Evolutionary conservation across 179 eudicot species (phyloP).

Genomic region (Drosera spatulata): DNA sequence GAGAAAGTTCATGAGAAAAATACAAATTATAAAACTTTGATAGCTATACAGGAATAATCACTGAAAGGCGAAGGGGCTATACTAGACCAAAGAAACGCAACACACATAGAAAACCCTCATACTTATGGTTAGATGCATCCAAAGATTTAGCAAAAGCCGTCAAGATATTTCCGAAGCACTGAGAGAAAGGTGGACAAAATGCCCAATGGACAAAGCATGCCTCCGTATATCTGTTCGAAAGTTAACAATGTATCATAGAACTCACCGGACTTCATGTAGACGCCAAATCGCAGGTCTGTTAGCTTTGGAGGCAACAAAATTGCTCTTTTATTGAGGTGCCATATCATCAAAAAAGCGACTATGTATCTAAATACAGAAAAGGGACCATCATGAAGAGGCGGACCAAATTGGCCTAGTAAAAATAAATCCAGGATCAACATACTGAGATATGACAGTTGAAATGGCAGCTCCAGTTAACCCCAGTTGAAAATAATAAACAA

Average conservation of each 20-base stretch:
- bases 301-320: constrained; percentile 73
- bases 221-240: not conserved
- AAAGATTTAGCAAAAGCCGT: not conserved
- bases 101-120: too few relatives aligned
- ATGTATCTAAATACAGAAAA: constrained; percentile 35
- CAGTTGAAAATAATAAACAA: constrained; percentile 44
- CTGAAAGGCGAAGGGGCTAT: too few relatives aligned
- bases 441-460: constrained; percentile 85
- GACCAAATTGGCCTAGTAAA: not conserved
- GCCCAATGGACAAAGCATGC: not conserved
- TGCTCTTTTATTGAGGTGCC: constrained; percentile 59
- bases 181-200: not conserved
- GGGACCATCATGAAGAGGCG: constrained; percentile 6
- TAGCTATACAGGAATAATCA: too few relatives aligned
- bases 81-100: too few relatives aligned
- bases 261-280: constrained; percentile 83
- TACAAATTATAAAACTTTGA: too few relatives aligned
- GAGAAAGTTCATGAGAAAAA: too few relatives aligned
- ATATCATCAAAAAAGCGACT: constrained; percentile 59
- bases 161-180: too few relatives aligned
- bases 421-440: constrained; percentile 18
- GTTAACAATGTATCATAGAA: not conserved
- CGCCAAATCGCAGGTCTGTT: constrained; percentile 60
- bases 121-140: too few relatives aligned
- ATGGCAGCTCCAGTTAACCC: constrained; percentile 92